Conservation (phyloP, 2,329 filamentous ascomycete species). For the Microthyrium microscopicum region DNA sequence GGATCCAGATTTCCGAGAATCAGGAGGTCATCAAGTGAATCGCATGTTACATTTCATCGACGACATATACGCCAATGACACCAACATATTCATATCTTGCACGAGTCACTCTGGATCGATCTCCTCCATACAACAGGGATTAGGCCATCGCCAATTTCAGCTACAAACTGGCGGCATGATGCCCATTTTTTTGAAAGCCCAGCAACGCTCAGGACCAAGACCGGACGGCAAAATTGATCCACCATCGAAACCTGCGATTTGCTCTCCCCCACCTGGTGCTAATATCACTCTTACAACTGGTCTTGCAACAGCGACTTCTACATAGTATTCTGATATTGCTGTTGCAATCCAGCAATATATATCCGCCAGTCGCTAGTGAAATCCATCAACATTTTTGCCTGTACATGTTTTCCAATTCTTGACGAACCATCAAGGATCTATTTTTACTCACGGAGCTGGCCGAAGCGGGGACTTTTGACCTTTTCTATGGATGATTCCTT, state of each 20-base stretch:
- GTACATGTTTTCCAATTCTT: too few relatives aligned
- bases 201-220: constrained; percentile 13
- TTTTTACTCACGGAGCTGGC: too few relatives aligned
- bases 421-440: too few relatives aligned
- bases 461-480: too few relatives aligned
- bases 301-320: too few relatives aligned
- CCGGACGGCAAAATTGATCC: constrained; percentile 2
- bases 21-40: constrained; percentile 31
- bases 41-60: constrained; percentile 30
- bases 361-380: too few relatives aligned
- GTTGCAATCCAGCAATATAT: too few relatives aligned
- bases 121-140: constrained; percentile 35
- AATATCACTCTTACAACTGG: too few relatives aligned
- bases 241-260: constrained; percentile 1
- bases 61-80: constrained; percentile 34
- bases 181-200: constrained; percentile 47
- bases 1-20: constrained; percentile 31
- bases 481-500: too few relatives aligned
- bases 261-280: constrained; percentile 1
- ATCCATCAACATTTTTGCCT: too few relatives aligned
- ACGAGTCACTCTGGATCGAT: constrained; percentile 45
- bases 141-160: constrained; percentile 44
- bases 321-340: too few relatives aligned
- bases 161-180: constrained; percentile 52
- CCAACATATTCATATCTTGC: constrained; percentile 32